Evolutionary conservation across 2,329 filamentous ascomycete species (phyloP).

Genomic region (Fusarium secorum): DNA sequence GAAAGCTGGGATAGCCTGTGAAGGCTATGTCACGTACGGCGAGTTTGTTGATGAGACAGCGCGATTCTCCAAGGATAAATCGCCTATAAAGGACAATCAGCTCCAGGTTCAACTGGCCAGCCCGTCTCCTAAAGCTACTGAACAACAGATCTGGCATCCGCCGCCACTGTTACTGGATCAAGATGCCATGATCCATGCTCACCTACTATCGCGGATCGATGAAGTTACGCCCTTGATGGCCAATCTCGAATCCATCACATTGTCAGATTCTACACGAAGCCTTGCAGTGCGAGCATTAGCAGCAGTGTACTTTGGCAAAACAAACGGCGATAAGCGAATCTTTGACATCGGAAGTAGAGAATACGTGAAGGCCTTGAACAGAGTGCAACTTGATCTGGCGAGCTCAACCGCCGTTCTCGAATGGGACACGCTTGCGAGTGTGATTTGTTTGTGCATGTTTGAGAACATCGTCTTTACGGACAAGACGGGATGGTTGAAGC

Average conservation of each 20-base stretch:
- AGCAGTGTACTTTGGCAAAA: constrained; percentile 16
- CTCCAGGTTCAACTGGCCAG: background rate
- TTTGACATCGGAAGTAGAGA: constrained; percentile 1
- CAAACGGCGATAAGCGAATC: background rate
- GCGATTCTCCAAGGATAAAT: background rate
- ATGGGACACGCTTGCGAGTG: constrained; percentile 18
- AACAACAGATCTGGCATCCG: background rate
- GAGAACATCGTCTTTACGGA: constrained; percentile 16
- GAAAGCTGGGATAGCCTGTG: background rate
- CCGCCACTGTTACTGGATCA: background rate
- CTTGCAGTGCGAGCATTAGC: constrained; percentile 10
- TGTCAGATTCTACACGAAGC: background rate
- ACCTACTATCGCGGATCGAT: constrained; percentile 2
- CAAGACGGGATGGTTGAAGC: constrained; percentile 6
- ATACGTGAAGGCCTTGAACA: background rate
- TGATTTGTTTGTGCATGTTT: constrained; percentile 17
- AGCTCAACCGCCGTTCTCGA: background rate
- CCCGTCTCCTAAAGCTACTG: accelerated
- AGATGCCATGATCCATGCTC: background rate
- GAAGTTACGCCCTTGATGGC: constrained; percentile 5
- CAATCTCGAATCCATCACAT: background rate
- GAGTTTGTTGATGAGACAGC: constrained; percentile 18
- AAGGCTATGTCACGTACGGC: background rate
- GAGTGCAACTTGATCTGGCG: background rate
- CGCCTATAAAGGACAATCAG: accelerated